phyloP scores from a whole-genome alignment of 2,329 filamentous ascomycete species.

The Ceratocystis cubensis region DNA sequence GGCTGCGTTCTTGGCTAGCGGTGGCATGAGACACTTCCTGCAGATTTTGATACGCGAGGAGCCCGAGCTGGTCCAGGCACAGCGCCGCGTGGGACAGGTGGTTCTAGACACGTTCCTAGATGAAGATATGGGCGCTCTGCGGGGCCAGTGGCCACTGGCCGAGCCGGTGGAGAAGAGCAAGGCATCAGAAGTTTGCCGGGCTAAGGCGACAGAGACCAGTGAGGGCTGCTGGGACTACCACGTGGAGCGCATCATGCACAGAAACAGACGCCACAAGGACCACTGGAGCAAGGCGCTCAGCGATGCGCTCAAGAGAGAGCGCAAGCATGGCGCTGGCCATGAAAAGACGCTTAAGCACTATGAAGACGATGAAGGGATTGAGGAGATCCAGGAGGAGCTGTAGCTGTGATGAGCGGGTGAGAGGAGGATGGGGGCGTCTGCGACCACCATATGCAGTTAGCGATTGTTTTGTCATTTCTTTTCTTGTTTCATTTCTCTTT shows the following conservation, averaged over 20 bases:
- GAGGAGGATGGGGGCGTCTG: neutral
- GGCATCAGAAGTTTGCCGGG: conserved; percentile 27
- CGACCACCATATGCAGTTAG: neutral
- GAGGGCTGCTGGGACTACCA: conserved; percentile 50
- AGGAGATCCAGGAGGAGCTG: conserved; percentile 21
- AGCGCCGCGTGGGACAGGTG: conserved; percentile 44
- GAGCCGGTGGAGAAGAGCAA: conserved; percentile 27
- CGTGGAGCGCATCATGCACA: conserved; percentile 32
- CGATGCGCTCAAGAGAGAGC: conserved; percentile 28
- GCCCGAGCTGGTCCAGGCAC: conserved; percentile 36
- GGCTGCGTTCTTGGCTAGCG: conserved; percentile 40
- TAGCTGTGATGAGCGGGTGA: neutral
- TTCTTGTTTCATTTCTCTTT: neutral
- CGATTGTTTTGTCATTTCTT: neutral
- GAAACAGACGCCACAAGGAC: conserved; percentile 28
- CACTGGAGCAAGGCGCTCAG: conserved; percentile 38
- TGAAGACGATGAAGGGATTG: conserved; percentile 21
- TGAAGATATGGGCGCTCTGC: conserved; percentile 46
- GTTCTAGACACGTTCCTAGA: conserved; percentile 56
- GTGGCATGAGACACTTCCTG: conserved; percentile 43
- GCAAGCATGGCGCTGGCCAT: conserved; percentile 25
- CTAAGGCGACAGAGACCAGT: conserved; percentile 26
- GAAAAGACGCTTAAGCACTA: conserved; percentile 23
- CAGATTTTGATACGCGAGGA: conserved; percentile 33
- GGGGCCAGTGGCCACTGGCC: conserved; percentile 43